Evolutionary conservation across 352 stramenopile species (phyloP).

Genomic region (Pilasporangium apinafurcum): DNA sequence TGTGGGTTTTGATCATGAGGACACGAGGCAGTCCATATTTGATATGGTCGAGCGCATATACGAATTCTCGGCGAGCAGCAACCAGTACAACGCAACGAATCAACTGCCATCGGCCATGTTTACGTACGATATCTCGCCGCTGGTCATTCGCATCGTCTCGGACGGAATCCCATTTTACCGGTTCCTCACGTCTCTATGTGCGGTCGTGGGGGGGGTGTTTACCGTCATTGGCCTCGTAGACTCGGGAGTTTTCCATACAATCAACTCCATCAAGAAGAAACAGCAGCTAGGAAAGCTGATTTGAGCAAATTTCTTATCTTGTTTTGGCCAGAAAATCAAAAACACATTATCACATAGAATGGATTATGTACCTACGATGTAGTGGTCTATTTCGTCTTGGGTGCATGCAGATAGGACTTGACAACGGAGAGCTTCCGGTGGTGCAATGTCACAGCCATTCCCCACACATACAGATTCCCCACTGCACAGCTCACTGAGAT

Average conservation of each 20-base stretch:
- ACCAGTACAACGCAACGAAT: conserved; percentile 63
- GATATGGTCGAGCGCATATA: conserved; percentile 52
- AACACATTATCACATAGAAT: too few relatives aligned
- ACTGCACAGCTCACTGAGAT: conserved; percentile 68
- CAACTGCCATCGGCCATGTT: conserved; percentile 62
- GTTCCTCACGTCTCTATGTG: conserved; percentile 79
- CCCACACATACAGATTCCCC: conserved; percentile 77
- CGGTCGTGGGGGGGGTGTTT: conserved; percentile 78
- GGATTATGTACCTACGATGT: too few relatives aligned
- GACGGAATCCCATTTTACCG: conserved; percentile 76
- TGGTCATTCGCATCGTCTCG: conserved; percentile 65
- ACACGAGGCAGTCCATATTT: conserved; percentile 40
- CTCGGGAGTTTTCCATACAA: conserved; percentile 68
- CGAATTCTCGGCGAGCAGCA: conserved; percentile 73
- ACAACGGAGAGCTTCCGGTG: conserved; percentile 59
- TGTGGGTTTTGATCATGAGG: conserved; percentile 68
- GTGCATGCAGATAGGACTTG: conserved; percentile 54
- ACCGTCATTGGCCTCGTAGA: conserved; percentile 83
- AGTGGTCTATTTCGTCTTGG: neutral
- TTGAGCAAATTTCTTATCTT: conserved; percentile 18
- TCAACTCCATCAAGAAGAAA: conserved; percentile 86
- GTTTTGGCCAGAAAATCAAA: too few relatives aligned
- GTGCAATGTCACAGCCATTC: conserved; percentile 50
- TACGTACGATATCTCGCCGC: conserved; percentile 76
- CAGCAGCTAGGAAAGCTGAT: conserved; percentile 71